Evolutionary conservation across 2,329 filamentous ascomycete genomes (phyloP).

Genomic region (Pleoardoris graminearum): DNA sequence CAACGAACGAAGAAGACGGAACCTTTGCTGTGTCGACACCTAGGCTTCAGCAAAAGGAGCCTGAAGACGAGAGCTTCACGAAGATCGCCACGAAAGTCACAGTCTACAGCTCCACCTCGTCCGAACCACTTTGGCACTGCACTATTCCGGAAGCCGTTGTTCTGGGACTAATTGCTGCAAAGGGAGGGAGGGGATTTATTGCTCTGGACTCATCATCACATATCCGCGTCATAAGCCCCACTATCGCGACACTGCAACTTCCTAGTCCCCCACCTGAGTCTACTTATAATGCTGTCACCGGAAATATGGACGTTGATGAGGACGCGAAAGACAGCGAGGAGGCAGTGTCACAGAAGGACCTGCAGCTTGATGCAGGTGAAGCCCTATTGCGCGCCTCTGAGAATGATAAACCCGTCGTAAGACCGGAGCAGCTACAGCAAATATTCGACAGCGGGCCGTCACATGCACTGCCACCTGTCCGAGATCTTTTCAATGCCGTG

Average conservation of each 20-base stretch:
- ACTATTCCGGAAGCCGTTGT: conserved; percentile 59
- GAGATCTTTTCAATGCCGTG: conserved; percentile 76
- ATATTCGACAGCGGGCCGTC: conserved; percentile 70
- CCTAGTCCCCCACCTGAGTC: conserved; percentile 36
- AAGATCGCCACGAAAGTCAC: conserved; percentile 55
- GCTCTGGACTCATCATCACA: conserved; percentile 76
- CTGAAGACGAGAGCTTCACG: conserved; percentile 35
- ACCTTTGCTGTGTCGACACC: conserved; percentile 50
- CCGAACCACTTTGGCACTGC: conserved; percentile 62
- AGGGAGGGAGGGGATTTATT: conserved; percentile 71
- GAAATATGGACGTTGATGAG: conserved; percentile 34
- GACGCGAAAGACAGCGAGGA: conserved; percentile 38
- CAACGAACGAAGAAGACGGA: conserved; percentile 63
- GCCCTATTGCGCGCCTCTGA: conserved; percentile 37
- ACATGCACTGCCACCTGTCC: conserved; percentile 70
- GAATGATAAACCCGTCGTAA: conserved; percentile 63
- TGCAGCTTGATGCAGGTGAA: conserved; percentile 13
- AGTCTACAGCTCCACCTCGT: conserved; percentile 67
- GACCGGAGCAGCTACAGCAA: conserved; percentile 68
- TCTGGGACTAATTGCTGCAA: conserved; percentile 67
- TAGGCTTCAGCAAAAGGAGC: conserved; percentile 40
- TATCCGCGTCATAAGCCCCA: conserved; percentile 56
- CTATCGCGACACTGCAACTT: conserved; percentile 29
- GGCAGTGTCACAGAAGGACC: neutral
- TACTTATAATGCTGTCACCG: conserved; percentile 25